Percentiles rank a stretch among this genome's conserved stretches.
Evolutionary conservation across 1,284 basidiomycete species (phyloP).

Genomic region (Ustilago cynodontis): DNA sequence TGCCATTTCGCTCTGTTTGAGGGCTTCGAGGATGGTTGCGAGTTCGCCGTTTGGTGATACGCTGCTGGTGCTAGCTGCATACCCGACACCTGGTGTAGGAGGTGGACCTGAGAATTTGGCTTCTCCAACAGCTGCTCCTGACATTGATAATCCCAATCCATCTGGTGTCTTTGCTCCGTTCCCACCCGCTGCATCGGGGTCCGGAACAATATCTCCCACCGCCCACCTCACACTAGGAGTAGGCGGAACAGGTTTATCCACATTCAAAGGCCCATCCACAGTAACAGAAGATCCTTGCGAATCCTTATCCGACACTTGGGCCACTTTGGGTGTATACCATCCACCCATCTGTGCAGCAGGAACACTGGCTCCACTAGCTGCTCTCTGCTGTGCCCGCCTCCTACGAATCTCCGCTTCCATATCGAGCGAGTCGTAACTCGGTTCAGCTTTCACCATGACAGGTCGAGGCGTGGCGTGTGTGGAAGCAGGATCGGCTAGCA

Average conservation of each 20-base stretch:
- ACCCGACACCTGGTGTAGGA: slow-evolving; percentile 36
- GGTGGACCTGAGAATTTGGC: slow-evolving; percentile 33
- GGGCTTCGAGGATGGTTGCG: slow-evolving; percentile 47
- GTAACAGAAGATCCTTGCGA: slow-evolving; percentile 25
- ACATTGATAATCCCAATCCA: slow-evolving; percentile 44
- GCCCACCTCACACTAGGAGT: slow-evolving; percentile 47
- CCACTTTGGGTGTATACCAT: slow-evolving; percentile 56
- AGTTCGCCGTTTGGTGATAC: slow-evolving; percentile 44
- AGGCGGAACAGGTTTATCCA: slow-evolving; percentile 49
- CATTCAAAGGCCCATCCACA: slow-evolving; percentile 19
- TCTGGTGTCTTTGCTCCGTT: slow-evolving; percentile 24
- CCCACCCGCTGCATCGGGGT: not conserved
- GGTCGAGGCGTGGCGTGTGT: slow-evolving; percentile 34
- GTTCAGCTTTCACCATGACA: slow-evolving; percentile 31
- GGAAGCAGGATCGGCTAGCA: slow-evolving; percentile 34
- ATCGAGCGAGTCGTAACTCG: slow-evolving; percentile 51
- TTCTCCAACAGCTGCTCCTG: slow-evolving; percentile 27
- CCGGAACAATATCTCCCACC: slow-evolving; percentile 25
- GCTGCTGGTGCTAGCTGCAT: slow-evolving; percentile 19
- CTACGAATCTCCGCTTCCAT: slow-evolving; percentile 62
- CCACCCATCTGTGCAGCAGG: slow-evolving; percentile 41
- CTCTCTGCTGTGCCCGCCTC: slow-evolving; percentile 41
- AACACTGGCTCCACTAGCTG: slow-evolving; percentile 18
- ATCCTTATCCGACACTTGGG: slow-evolving; percentile 6
- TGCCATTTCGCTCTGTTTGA: slow-evolving; percentile 56